These are phyloP conservation scores for Solanum stenotomum DNA, from an alignment of 257 asterid genomes.

Conservation along the genomic window DNA sequence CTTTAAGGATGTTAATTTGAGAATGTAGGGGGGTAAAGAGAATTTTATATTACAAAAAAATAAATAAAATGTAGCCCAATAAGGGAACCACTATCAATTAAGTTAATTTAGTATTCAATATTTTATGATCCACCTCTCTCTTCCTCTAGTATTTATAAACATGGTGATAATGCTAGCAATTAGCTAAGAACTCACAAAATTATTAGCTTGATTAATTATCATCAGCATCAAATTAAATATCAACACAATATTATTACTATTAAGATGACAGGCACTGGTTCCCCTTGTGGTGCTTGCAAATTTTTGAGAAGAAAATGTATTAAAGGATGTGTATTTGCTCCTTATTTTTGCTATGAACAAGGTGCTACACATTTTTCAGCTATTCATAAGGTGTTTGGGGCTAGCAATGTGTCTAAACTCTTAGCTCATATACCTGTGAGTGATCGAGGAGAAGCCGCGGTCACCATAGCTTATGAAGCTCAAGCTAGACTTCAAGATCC, in stretches of 20 bases:
- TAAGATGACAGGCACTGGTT: slow-evolving; percentile 60
- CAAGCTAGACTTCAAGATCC: slow-evolving; percentile 47
- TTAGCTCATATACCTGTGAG: slow-evolving; percentile 31
- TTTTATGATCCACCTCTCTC: slow-evolving; percentile 37
- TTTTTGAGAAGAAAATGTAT: slow-evolving; percentile 43
- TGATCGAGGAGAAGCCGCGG: slow-evolving; percentile 36
- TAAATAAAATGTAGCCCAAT: slow-evolving; percentile 45
- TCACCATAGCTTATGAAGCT: slow-evolving; percentile 40
- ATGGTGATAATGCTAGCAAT: slow-evolving; percentile 15
- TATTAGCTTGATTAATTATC: neutral
- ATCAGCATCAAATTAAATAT: neutral
- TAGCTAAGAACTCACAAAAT: neutral
- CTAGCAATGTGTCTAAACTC: slow-evolving; percentile 43
- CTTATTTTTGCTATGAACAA: slow-evolving; percentile 40
- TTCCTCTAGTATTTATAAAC: slow-evolving; percentile 34
- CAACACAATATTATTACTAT: neutral
- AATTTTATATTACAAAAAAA: slow-evolving; percentile 19
- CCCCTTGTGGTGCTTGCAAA: slow-evolving; percentile 64
- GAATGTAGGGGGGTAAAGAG: slow-evolving; percentile 22
- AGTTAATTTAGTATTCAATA: slow-evolving; percentile 31
- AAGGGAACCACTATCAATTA: slow-evolving; percentile 64
- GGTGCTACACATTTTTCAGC: slow-evolving; percentile 37
- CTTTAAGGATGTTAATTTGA: slow-evolving; percentile 27
- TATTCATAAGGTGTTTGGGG: slow-evolving; percentile 45
- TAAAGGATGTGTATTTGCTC: slow-evolving; percentile 40